Evolutionary conservation across 75 land plant species (phyloP).

Genomic region (Cunninghamia lanceolata): DNA sequence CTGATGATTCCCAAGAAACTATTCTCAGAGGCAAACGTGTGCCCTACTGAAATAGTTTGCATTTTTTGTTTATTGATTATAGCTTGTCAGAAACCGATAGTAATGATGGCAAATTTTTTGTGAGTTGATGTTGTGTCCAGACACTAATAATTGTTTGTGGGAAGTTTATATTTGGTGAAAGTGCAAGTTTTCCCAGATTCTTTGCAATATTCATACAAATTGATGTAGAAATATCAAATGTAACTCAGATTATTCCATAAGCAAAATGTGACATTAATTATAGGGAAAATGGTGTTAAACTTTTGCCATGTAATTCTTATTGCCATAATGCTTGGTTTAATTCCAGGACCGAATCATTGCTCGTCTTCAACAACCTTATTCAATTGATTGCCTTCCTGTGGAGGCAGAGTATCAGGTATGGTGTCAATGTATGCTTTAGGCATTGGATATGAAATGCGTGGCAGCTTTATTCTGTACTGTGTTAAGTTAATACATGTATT

Average conservation of each 20-base stretch:
- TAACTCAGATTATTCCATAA: not conserved
- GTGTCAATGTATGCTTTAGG: not conserved
- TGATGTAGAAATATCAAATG: not conserved
- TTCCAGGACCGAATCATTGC: constrained; percentile 97
- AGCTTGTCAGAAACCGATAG: not conserved
- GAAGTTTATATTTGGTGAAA: not conserved
- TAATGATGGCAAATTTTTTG: not conserved
- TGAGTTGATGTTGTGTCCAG: not conserved
- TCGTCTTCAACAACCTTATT: constrained; percentile 97
- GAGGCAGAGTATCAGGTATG: constrained; percentile 97
- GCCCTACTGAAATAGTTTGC: not conserved
- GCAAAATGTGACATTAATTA: not conserved
- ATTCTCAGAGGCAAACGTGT: not conserved
- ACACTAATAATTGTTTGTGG: not conserved
- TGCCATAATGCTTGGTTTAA: not conserved
- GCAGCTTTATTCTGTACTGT: not conserved
- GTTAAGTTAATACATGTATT: not conserved
- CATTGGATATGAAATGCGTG: not conserved
- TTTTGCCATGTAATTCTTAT: constrained; percentile 3
- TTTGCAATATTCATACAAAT: not conserved
- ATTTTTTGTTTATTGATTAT: not conserved
- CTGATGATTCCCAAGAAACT: not conserved
- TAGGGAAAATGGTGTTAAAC: not conserved
- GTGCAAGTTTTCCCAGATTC: not conserved
- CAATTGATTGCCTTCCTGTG: constrained; percentile 96